These are phyloP conservation scores for Thielaviopsis punctulata DNA, from an alignment of 2,329 filamentous ascomycete species.

Conservation along the genomic window DNA sequence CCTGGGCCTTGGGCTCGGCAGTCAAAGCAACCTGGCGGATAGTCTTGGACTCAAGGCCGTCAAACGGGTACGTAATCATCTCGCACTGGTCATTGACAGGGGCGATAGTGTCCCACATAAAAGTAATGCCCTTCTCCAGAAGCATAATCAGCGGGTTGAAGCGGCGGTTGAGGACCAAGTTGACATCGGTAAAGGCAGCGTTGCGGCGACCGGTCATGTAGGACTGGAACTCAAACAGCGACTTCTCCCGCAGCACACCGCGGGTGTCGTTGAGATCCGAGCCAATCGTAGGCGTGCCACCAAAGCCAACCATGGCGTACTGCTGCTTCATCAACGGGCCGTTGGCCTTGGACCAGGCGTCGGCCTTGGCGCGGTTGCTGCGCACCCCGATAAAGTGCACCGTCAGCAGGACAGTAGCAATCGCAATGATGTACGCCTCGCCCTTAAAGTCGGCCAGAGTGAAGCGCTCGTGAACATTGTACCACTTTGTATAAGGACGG, in stretches of 20 bases:
- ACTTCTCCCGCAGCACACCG: constrained; percentile 62
- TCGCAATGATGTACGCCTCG: constrained; percentile 65
- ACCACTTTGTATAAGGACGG: constrained; percentile 81
- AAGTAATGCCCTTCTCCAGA: constrained; percentile 49
- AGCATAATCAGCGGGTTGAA: constrained; percentile 56
- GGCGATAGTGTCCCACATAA: constrained; percentile 65
- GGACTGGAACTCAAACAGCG: constrained; percentile 66
- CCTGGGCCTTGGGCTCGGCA: constrained; percentile 34
- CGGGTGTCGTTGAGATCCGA: constrained; percentile 24
- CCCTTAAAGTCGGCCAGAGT: constrained; percentile 68
- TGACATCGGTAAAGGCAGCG: constrained; percentile 75
- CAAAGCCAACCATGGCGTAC: constrained; percentile 76
- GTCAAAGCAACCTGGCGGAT: constrained; percentile 48
- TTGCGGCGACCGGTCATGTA: constrained; percentile 91
- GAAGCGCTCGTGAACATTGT: constrained; percentile 86
- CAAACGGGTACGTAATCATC: constrained; percentile 70
- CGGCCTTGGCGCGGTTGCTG: constrained; percentile 64
- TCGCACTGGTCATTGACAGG: constrained; percentile 57
- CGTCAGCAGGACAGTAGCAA: constrained; percentile 56
- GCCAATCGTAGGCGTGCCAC: constrained; percentile 31
- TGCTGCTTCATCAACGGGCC: constrained; percentile 56
- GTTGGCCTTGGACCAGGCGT: constrained; percentile 63
- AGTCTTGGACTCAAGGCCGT: constrained; percentile 71
- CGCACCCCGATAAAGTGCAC: constrained; percentile 69
- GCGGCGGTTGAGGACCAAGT: constrained; percentile 64